Percentiles rank a stretch among this genome's conserved stretches.
These are phyloP conservation scores for Lignosus rhinocerotis DNA, from an alignment of 1,284 basidiomycete species.

Conservation along the genomic window DNA sequence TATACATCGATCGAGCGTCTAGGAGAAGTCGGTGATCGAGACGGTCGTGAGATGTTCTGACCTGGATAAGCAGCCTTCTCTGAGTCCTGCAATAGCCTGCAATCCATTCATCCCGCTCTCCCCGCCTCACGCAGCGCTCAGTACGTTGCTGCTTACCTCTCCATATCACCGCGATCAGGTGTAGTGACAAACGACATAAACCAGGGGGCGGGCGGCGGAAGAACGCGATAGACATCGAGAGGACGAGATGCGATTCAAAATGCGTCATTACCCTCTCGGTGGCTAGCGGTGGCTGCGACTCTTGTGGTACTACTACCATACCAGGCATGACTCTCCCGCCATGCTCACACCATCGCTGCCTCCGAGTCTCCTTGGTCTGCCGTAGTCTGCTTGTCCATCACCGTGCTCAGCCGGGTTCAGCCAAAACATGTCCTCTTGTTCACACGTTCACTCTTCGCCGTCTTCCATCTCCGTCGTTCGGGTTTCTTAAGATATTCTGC, in stretches of 20 bases:
- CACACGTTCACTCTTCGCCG: too few species aligned
- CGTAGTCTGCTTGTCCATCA: too few species aligned
- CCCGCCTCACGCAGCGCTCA: neutral
- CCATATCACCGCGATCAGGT: too few species aligned
- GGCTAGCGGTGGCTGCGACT: neutral
- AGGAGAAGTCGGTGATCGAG: neutral
- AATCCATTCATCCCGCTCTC: neutral
- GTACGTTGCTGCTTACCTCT: too few species aligned
- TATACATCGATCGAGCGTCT: slow-evolving; percentile 7
- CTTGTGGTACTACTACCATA: neutral
- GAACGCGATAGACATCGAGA: too few species aligned
- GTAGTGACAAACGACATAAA: neutral
- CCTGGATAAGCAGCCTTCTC: neutral
- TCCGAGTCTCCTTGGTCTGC: too few species aligned
- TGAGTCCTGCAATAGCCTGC: too few species aligned
- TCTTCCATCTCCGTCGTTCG: too few species aligned
- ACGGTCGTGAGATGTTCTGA: slow-evolving; percentile 1
- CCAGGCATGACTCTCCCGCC: neutral
- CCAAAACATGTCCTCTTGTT: too few species aligned
- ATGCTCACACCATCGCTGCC: neutral
- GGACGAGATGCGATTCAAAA: too few species aligned
- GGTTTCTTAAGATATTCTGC: too few species aligned
- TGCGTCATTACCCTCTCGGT: neutral
- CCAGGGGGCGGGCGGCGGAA: neutral
- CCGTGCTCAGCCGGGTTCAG: too few species aligned